A percentile compares a stretch with the other conserved stretches of the same genome.
Conservation (phyloP, 2,329 filamentous ascomycete genomes). For the Pyrenophora graminea region DNA sequence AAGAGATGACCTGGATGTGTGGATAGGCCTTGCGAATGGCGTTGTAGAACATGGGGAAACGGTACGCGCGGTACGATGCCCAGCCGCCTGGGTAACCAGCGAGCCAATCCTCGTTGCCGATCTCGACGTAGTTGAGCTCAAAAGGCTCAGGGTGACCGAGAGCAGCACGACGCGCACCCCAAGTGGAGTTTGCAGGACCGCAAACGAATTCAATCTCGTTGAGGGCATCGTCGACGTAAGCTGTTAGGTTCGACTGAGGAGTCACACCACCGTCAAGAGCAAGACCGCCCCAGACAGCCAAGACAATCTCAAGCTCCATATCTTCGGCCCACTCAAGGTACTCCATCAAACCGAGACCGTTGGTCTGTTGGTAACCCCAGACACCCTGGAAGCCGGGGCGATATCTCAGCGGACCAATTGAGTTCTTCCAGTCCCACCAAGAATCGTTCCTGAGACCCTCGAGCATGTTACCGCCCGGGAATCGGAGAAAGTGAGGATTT, state of each 20-base stretch:
- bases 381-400: conserved; percentile 53
- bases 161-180: conserved; percentile 41
- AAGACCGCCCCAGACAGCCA: conserved; percentile 53
- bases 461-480: conserved; percentile 58
- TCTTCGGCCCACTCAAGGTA: conserved; percentile 56
- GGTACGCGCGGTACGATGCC: conserved; percentile 37
- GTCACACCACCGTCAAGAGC: conserved; percentile 49
- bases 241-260: conserved; percentile 44
- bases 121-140: conserved; percentile 45
- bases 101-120: conserved; percentile 48
- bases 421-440: conserved; percentile 55
- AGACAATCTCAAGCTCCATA: conserved; percentile 48
- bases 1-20: conserved; percentile 43
- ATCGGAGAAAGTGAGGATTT: conserved; percentile 54
- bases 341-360: conserved; percentile 53
- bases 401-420: conserved; percentile 53
- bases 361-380: conserved; percentile 53
- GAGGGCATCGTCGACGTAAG: conserved; percentile 46
- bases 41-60: conserved; percentile 40
- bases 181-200: conserved; percentile 37
- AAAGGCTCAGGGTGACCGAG: conserved; percentile 46
- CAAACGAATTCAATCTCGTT: conserved; percentile 44
- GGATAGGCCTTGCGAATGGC: conserved; percentile 43
- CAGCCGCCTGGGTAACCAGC: conserved; percentile 36
- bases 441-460: conserved; percentile 34